Evolutionary conservation across 108 stramenopile species (phyloP).

Genomic region (Cyclotella choctawhatcheeana): DNA sequence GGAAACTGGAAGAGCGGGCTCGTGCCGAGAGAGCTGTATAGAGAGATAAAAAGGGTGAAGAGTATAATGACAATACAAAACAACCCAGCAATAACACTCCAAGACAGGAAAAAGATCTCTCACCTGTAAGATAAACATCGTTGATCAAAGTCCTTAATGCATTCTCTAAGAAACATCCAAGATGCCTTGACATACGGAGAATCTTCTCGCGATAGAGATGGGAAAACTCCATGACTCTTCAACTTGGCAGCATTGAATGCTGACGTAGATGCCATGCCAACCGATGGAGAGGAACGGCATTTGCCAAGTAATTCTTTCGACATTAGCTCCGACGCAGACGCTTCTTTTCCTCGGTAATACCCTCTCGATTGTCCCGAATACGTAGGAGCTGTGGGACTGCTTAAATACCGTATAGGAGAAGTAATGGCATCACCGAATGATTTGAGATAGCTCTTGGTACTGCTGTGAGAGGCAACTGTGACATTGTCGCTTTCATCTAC

Average conservation of each 20-base stretch:
- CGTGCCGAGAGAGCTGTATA: conserved; percentile 50
- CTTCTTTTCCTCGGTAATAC: conserved; percentile 3
- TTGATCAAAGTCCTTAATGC: conserved; percentile 72
- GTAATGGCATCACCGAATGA: conserved; percentile 47
- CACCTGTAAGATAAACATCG: conserved; percentile 66
- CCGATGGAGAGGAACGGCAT: conserved; percentile 46
- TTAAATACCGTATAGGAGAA: conserved; percentile 54
- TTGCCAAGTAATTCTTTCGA: conserved; percentile 28
- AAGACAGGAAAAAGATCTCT: neutral
- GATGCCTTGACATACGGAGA: conserved; percentile 71
- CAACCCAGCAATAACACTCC: too few species aligned
- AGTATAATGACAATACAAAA: too few species aligned
- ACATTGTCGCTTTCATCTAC: conserved; percentile 36
- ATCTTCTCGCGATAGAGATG: conserved; percentile 70
- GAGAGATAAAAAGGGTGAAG: neutral
- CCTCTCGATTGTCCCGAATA: neutral
- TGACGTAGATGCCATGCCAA: conserved; percentile 39
- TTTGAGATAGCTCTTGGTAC: conserved; percentile 52
- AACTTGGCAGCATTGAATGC: conserved; percentile 32
- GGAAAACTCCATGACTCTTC: conserved; percentile 52
- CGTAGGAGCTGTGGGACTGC: conserved; percentile 52
- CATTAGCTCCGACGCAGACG: conserved; percentile 41
- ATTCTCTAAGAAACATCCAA: conserved; percentile 67
- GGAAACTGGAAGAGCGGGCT: conserved; percentile 78
- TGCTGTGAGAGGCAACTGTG: conserved; percentile 39